These are phyloP conservation scores for Articulospora tetracladia DNA, from an alignment of 495 filamentous ascomycete species.

Conservation along the genomic window DNA sequence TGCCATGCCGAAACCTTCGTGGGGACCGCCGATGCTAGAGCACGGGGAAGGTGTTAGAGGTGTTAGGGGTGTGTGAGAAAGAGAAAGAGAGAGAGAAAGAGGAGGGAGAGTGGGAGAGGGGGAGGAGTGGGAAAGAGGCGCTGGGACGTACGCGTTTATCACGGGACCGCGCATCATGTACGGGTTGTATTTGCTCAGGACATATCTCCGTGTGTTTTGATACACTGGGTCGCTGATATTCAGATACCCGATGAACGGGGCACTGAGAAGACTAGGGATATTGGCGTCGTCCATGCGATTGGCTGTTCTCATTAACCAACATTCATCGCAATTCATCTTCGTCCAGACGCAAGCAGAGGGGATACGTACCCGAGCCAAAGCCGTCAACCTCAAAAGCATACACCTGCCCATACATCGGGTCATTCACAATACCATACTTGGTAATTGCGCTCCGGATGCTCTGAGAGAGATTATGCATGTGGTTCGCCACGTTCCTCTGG, in stretches of 20 bases:
- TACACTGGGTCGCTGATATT: conserved; percentile 44
- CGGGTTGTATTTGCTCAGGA: conserved; percentile 52
- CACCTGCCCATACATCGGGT: conserved; percentile 43
- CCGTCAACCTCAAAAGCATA: conserved; percentile 62
- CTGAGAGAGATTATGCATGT: conserved; percentile 45
- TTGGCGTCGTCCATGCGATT: conserved; percentile 55
- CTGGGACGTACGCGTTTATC: conserved; percentile 44
- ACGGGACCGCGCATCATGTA: conserved; percentile 57
- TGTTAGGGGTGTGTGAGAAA: background rate
- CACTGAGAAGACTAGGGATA: conserved; percentile 53
- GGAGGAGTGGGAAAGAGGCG: conserved; percentile 15
- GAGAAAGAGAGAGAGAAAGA: conserved; percentile 41
- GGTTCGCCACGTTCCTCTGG: conserved; percentile 33
- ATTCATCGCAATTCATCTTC: background rate
- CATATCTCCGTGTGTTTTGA: conserved; percentile 48
- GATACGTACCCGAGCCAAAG: conserved; percentile 37
- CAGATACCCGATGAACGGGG: conserved; percentile 51
- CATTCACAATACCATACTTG: conserved; percentile 43
- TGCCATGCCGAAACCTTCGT: conserved; percentile 32
- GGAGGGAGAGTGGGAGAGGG: conserved; percentile 38
- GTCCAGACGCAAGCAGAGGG: background rate
- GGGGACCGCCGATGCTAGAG: conserved; percentile 48
- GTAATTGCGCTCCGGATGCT: conserved; percentile 46
- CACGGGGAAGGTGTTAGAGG: background rate
- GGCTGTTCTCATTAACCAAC: conserved; percentile 2